phyloP scores from a whole-genome alignment of 2,329 filamentous ascomycete species.

The Sclerotinia subarctica region DNA sequence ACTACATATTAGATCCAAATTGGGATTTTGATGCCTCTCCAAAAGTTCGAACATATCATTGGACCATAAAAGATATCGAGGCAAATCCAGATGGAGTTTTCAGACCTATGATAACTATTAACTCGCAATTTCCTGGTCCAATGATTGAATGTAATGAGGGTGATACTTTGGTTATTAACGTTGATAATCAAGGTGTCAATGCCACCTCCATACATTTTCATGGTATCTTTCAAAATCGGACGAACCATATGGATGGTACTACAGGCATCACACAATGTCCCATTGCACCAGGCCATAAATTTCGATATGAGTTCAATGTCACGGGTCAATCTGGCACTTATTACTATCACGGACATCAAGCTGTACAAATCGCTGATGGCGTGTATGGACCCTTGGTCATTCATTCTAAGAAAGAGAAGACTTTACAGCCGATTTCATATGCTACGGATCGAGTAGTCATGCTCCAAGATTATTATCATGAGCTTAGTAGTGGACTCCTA shows the following conservation, averaged over 20 bases:
- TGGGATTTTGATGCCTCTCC: slow-evolving; percentile 55
- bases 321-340: slow-evolving; percentile 49
- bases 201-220: slow-evolving; percentile 70
- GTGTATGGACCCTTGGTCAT: slow-evolving; percentile 65
- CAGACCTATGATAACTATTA: slow-evolving; percentile 64
- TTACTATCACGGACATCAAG: slow-evolving; percentile 65
- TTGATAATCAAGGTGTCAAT: slow-evolving; percentile 65
- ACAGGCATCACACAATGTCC: slow-evolving; percentile 60
- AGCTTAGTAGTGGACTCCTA: slow-evolving; percentile 46
- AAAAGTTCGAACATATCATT: slow-evolving; percentile 55
- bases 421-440: slow-evolving; percentile 50
- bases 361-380: slow-evolving; percentile 65
- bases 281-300: slow-evolving; percentile 59
- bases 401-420: slow-evolving; percentile 55
- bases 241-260: slow-evolving; percentile 71
- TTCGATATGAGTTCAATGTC: slow-evolving; percentile 68
- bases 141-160: slow-evolving; percentile 70
- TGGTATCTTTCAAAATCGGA: slow-evolving; percentile 73
- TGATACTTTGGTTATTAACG: slow-evolving; percentile 66
- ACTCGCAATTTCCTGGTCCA: slow-evolving; percentile 71
- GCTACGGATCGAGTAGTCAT: slow-evolving; percentile 61
- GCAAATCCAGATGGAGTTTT: slow-evolving; percentile 60
- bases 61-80: slow-evolving; percentile 56
- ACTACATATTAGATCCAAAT: slow-evolving; percentile 54
- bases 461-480: slow-evolving; percentile 72